Evolutionary conservation across 306 rosid species (phyloP).

Genomic region (Corylus americana): DNA sequence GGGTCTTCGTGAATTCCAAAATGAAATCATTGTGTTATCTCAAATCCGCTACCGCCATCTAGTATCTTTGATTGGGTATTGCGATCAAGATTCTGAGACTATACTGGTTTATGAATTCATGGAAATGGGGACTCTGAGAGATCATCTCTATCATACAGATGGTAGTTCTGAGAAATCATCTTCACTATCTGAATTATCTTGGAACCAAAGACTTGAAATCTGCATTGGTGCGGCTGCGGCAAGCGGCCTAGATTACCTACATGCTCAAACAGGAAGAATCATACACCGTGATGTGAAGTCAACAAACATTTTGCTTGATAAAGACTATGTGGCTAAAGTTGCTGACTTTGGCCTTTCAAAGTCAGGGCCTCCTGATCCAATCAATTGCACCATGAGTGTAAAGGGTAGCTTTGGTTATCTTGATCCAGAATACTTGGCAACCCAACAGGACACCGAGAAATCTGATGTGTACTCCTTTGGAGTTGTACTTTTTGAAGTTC

Average conservation of each 20-base stretch:
- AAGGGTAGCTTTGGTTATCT: slow-evolving; percentile 59
- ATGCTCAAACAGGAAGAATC: slow-evolving; percentile 6
- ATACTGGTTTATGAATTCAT: slow-evolving; percentile 28
- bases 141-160: slow-evolving; percentile 8
- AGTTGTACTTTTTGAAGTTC: slow-evolving; percentile 53
- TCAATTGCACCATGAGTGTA: no score
- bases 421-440: slow-evolving; percentile 17
- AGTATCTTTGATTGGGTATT: slow-evolving; percentile 18
- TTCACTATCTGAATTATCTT: neutral
- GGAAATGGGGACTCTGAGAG: slow-evolving; percentile 23
- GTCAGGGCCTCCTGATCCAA: slow-evolving; percentile 42
- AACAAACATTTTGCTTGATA: slow-evolving; percentile 23
- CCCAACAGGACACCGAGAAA: no score
- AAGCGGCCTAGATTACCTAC: slow-evolving; percentile 19
- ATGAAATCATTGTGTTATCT: slow-evolving; percentile 8
- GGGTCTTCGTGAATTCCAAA: slow-evolving; percentile 18
- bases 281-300: slow-evolving; percentile 26
- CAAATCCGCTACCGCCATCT: slow-evolving; percentile 13
- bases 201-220: slow-evolving; percentile 21
- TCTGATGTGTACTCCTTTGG: slow-evolving; percentile 51
- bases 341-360: slow-evolving; percentile 58
- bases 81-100: slow-evolving; percentile 10
- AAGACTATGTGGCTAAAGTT: slow-evolving; percentile 42
- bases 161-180: neutral
- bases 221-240: slow-evolving; percentile 29